phyloP scores from a whole-genome alignment of 192 early-diverging fungal species.

The Entomortierella chlamydospora region DNA sequence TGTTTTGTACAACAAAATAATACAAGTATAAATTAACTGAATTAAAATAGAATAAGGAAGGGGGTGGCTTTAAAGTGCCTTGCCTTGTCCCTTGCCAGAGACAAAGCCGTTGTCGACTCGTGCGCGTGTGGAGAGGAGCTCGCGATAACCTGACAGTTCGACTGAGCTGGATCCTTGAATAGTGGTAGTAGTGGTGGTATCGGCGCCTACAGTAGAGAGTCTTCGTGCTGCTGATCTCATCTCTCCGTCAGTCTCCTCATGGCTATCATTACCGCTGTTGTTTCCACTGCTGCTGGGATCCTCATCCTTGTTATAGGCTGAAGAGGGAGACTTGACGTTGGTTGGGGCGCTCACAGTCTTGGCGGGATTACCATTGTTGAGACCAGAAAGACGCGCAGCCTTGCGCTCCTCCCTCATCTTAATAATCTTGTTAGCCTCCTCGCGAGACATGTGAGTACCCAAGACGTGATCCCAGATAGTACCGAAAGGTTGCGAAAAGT shows the following conservation, averaged over 20 bases:
- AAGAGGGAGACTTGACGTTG: conserved; percentile 10
- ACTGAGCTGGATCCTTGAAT: conserved; percentile 11
- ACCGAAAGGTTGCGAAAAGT: conserved; percentile 81
- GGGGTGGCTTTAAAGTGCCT: conserved; percentile 21
- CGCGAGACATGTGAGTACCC: conserved; percentile 68
- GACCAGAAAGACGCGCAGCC: conserved; percentile 35
- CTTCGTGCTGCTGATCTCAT: conserved; percentile 1
- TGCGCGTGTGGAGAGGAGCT: conserved; percentile 30
- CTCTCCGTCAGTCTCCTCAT: conserved; percentile 35
- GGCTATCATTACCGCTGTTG: conserved; percentile 54
- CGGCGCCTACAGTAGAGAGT: neutral
- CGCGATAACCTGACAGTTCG: conserved; percentile 36
- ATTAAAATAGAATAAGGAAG: neutral
- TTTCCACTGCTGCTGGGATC: conserved; percentile 48
- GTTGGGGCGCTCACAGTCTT: too few relatives aligned
- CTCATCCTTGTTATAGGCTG: conserved; percentile 34
- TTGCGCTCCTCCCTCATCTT: conserved; percentile 54
- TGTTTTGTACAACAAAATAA: neutral
- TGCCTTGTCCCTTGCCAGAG: conserved; percentile 55
- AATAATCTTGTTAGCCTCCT: conserved; percentile 53
- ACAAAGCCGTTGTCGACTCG: conserved; percentile 48
- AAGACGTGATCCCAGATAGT: conserved; percentile 82
- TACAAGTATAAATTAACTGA: neutral
- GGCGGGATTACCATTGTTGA: conserved; percentile 3
- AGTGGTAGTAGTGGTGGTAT: neutral